Conservation (phyloP, 305 asterid species). For the Ajuga reptans region DNA sequence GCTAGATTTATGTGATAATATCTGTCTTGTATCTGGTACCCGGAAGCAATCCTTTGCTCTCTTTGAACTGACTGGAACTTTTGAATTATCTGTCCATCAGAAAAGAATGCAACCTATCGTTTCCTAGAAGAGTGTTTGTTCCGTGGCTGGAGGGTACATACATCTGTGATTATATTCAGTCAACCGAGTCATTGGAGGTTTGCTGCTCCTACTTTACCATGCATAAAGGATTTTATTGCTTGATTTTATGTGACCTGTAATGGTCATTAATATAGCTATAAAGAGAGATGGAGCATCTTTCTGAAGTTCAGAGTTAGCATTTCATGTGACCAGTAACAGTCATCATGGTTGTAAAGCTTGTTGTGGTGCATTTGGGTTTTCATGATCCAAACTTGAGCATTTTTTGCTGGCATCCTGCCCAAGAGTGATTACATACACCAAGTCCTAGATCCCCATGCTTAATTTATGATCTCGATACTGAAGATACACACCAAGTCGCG, state of each 20-base stretch:
- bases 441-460: no score
- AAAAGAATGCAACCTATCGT: constrained; percentile 45
- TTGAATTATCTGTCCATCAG: constrained; percentile 33
- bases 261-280: background rate
- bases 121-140: constrained; percentile 81
- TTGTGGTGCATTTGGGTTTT: background rate
- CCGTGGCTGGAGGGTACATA: constrained; percentile 83
- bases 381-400: background rate
- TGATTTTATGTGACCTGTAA: background rate
- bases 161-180: constrained; percentile 79
- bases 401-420: background rate
- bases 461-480: background rate
- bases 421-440: background rate
- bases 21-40: no score
- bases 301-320: background rate
- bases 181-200: constrained; percentile 81
- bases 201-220: constrained; percentile 21
- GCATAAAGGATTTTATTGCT: background rate
- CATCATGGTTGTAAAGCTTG: background rate
- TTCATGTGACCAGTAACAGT: background rate
- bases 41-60: constrained; percentile 17
- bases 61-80: constrained; percentile 19
- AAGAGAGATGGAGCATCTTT: no score
- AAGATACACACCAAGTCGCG: background rate
- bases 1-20: background rate